These are phyloP conservation scores for Tothia fuscella DNA, from an alignment of 2,329 filamentous ascomycete genomes.

Conservation along the genomic window DNA sequence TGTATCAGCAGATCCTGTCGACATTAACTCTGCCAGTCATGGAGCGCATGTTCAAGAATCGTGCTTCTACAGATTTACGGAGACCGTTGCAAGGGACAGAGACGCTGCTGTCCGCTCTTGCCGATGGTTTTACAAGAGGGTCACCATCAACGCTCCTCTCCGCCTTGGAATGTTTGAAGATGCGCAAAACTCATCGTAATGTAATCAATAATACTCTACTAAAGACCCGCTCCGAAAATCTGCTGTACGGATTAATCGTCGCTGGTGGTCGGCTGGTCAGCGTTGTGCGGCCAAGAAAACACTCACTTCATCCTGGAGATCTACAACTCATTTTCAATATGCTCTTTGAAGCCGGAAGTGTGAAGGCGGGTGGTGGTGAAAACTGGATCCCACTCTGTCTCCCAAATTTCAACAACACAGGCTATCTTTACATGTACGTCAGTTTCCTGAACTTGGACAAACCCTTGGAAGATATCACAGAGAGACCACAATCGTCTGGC, in stretches of 20 bases:
- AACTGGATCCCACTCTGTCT: constrained; percentile 96
- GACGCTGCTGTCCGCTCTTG: constrained; percentile 75
- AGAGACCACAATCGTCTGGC: constrained; percentile 24
- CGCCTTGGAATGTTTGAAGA: constrained; percentile 82
- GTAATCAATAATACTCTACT: constrained; percentile 79
- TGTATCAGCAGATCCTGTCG: constrained; percentile 97
- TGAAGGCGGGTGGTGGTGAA: constrained; percentile 86
- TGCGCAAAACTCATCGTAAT: constrained; percentile 77
- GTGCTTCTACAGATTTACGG: constrained; percentile 87
- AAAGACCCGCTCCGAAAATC: constrained; percentile 60
- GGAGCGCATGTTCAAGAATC: constrained; percentile 73
- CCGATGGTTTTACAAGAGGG: constrained; percentile 87
- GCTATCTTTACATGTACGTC: constrained; percentile 98
- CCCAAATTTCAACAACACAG: constrained; percentile 91
- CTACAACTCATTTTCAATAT: constrained; percentile 97
- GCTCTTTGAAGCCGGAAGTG: constrained; percentile 88
- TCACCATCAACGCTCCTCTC: constrained; percentile 82
- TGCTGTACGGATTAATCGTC: constrained; percentile 88
- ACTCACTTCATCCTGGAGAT: constrained; percentile 90
- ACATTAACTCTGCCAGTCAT: constrained; percentile 83
- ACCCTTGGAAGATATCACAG: constrained; percentile 31
- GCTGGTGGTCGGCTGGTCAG: constrained; percentile 88
- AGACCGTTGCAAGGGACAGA: constrained; percentile 87
- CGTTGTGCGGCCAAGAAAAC: constrained; percentile 84
- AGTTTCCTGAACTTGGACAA: constrained; percentile 68